A percentile compares a stretch with the other conserved stretches of the same genome.
phyloP scores from a whole-genome alignment of 2,329 filamentous ascomycete genomes.

The Dactylonectria macrodidyma region DNA sequence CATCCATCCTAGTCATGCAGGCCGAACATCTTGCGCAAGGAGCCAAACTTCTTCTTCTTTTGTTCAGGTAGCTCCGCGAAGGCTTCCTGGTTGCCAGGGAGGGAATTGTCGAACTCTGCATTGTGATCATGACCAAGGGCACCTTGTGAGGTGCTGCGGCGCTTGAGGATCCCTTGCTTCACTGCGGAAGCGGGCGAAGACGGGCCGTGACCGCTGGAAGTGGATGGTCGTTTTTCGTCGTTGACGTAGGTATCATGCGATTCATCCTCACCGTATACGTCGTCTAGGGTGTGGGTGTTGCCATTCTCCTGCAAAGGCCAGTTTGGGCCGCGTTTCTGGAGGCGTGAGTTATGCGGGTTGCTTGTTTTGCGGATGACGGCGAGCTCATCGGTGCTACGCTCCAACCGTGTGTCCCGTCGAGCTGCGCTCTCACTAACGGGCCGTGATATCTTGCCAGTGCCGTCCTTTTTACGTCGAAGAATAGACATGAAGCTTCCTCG shows the following conservation, averaged over 20 bases:
- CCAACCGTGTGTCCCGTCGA: slow-evolving; percentile 73
- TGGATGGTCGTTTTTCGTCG: slow-evolving; percentile 52
- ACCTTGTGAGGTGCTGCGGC: slow-evolving; percentile 56
- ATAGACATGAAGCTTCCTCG: slow-evolving; percentile 70
- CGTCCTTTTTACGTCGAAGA: slow-evolving; percentile 74
- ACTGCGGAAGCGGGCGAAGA: slow-evolving; percentile 51
- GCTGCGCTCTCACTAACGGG: slow-evolving; percentile 71
- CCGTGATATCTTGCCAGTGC: slow-evolving; percentile 67
- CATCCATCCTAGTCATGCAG: slow-evolving; percentile 59
- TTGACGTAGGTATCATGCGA: slow-evolving; percentile 46
- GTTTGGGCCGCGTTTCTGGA: slow-evolving; percentile 49
- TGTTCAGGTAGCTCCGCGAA: slow-evolving; percentile 35
- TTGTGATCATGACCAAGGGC: slow-evolving; percentile 37
- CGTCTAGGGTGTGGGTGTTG: slow-evolving; percentile 51
- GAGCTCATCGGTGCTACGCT: slow-evolving; percentile 70
- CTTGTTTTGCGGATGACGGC: slow-evolving; percentile 58
- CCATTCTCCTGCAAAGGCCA: slow-evolving; percentile 55
- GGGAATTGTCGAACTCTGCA: slow-evolving; percentile 10
- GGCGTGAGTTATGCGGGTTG: slow-evolving; percentile 37
- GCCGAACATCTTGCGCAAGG: slow-evolving; percentile 76
- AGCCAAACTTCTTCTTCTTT: slow-evolving; percentile 78
- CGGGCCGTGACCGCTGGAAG: slow-evolving; percentile 50
- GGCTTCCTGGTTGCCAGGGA: slow-evolving; percentile 31
- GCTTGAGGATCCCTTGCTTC: slow-evolving; percentile 53
- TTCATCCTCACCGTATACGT: slow-evolving; percentile 43